Evolutionary conservation across 1,284 basidiomycete genomes (phyloP), one percentile per base, ranked within the genome.

Genomic region (Macrocybe sp.): DNA sequence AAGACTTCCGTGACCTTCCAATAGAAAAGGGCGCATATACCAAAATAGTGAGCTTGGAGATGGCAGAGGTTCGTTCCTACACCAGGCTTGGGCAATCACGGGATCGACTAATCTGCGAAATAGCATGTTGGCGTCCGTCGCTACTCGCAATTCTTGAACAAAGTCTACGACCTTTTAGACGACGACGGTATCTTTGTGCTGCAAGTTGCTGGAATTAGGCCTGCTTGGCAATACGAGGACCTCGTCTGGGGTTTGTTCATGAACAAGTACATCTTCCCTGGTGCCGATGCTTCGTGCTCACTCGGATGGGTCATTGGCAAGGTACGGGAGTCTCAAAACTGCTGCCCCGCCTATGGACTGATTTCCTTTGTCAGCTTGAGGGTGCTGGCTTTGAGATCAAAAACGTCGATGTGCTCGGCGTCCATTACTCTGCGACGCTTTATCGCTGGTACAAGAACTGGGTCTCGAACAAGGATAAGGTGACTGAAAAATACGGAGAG

Each of bases 231-330:
- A 67, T 98, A 88, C 59, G 96, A 98, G 74, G 96, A 99, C 66
- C 83, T 99, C 54, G 86, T 94, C 65, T 99, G 96, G 85, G 89
- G 87, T 53, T 73, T 92, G 14, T 91, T 90, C 76, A 96, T 96
- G 92, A 95, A 92, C 81, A 95, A 94, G 64, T 95, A 95, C 59
- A 69, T 98, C 64, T 99, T 98, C 85, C 95, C 97, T 45, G 96
- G 97, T 63, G 97, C 97, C 6, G 96, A 99, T 61, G 95, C 95
- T 0, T 91, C 86, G 6, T 92, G 92, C 67, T 90, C 94, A 37
- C 85, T 99, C 47, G 92, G 91, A 50, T 99, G 96, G 96, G 94
- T 97, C 51, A 81, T 99, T 53, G 79, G 72, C 55, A 73, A 74
- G 63, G 73, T 71, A 42, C 22, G 41, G 44, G n/a, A 9, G 8